Conservation (phyloP, 176 grass and related monocot species). For the Phoenix dactylifera region DNA sequence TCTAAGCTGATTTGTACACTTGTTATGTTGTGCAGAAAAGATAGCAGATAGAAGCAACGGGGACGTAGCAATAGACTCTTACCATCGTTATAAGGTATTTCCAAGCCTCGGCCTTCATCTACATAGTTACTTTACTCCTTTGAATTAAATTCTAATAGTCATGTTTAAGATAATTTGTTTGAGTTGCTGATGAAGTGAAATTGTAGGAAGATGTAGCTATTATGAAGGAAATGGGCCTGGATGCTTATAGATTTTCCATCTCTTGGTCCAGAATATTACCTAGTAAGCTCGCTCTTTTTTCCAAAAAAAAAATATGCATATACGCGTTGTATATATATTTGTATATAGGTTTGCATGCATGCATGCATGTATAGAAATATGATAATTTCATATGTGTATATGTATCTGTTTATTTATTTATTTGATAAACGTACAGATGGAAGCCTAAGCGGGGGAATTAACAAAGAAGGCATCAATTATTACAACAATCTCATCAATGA, state of each 20-base stretch:
- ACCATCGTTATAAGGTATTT: constrained; percentile 54
- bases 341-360: no score
- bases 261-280: constrained; percentile 83
- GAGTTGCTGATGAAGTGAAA: background rate
- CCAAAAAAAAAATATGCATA: no score
- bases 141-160: no score
- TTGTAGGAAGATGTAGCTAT: constrained; percentile 67
- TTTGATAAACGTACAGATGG: constrained; percentile 24
- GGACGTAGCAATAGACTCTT: constrained; percentile 49
- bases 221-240: constrained; percentile 71
- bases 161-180: no score
- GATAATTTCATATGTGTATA: no score
- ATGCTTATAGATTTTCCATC: constrained; percentile 79
- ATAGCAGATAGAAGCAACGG: constrained; percentile 38
- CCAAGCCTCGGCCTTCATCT: no score
- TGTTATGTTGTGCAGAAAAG: constrained; percentile 29
- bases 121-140: no score
- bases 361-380: no score
- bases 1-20: background rate
- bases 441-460: constrained; percentile 40
- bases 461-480: constrained; percentile 45
- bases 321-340: no score
- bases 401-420: background rate
- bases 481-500: constrained; percentile 60
- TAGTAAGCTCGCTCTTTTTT: constrained; percentile 27